Base-by-base conservation (phyloP, 306 rosid species). In the Benincasa hispida region DNA sequence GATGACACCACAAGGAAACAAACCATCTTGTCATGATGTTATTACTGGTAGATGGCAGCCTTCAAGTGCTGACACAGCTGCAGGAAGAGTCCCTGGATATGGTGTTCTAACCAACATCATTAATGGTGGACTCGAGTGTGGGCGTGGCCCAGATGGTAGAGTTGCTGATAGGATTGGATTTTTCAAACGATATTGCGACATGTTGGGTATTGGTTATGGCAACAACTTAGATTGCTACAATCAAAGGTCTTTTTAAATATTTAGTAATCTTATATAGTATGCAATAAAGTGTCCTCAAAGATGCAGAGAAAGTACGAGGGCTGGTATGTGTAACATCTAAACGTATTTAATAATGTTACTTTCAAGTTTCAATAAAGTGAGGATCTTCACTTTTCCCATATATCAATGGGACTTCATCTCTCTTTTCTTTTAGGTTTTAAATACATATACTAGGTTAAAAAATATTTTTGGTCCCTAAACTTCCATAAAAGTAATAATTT, bases 1-100 rank as follows among this genome's bases (percentile, higher is more conserved):
- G 96, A 89, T 91, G 93, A 91, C 91, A 10, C 57, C 88, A 28
- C 93, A 89, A 28, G 81, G 55, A 47, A 86, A 83, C 78, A 91
- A 91, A 82, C 96, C 96, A 3, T 91, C 93, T 10, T 72, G 90
- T 80, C 96, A 91, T 22, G 79, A 89, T 75, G 93, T 89, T 21
- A 87, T 91, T 57, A 79, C 41, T 0, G 84, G 86, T 2, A 74
- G 0, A 32, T 91, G 96, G 96, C 83, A 41, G 0, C 92, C 92
- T 0, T 72, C 93, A 0, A 32, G 2, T 8, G 83, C 82, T 2
- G 96, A 91, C 66, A 10, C 0, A 39, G 47, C 74, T 0, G 83
- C 85, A 0, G 79, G 83, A 34, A 48, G 85, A 35, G 45, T 45
- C 15, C 45, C 81, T 0, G 87, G 87, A 1, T 84, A 78, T 45